phyloP scores from a whole-genome alignment of 192 early-diverging fungal genomes.

The Mortierella antarctica region DNA sequence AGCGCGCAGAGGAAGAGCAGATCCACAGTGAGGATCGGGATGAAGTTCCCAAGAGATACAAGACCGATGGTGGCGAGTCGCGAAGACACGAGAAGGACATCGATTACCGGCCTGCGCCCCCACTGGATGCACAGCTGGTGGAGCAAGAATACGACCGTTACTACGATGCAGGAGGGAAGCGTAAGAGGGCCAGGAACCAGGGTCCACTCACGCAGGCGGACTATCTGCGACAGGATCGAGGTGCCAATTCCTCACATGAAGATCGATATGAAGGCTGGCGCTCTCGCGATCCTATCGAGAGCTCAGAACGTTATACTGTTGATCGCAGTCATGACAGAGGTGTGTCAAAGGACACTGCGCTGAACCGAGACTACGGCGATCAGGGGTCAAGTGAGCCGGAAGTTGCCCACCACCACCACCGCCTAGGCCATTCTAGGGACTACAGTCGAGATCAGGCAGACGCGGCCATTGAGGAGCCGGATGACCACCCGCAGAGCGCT shows the following conservation, averaged over 20 bases:
- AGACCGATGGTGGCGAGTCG: constrained; percentile 2
- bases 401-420: too few species aligned
- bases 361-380: too few species aligned
- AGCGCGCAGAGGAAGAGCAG: constrained; percentile 8
- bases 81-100: constrained; percentile 2
- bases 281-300: too few species aligned
- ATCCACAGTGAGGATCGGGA: constrained; percentile 2
- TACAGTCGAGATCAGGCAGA: too few species aligned
- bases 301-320: too few species aligned
- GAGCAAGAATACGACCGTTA: constrained; percentile 49
- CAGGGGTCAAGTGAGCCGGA: too few species aligned
- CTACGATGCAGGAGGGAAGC: constrained; percentile 37
- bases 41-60: constrained; percentile 17
- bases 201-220: background rate
- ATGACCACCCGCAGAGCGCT: too few species aligned
- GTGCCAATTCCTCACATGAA: background rate
- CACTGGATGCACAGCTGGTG: constrained; percentile 21
- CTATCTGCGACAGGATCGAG: constrained; percentile 1
- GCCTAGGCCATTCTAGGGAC: too few species aligned
- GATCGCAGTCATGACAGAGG: too few species aligned
- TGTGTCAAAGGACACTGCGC: too few species aligned
- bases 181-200: constrained; percentile 14
- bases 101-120: constrained; percentile 2
- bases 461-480: too few species aligned
- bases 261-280: background rate